A percentile compares a stretch with the other conserved stretches of the same genome.
phyloP scores from a whole-genome alignment of 2,329 filamentous ascomycete genomes.

The Colletotrichum chrysophilum region DNA sequence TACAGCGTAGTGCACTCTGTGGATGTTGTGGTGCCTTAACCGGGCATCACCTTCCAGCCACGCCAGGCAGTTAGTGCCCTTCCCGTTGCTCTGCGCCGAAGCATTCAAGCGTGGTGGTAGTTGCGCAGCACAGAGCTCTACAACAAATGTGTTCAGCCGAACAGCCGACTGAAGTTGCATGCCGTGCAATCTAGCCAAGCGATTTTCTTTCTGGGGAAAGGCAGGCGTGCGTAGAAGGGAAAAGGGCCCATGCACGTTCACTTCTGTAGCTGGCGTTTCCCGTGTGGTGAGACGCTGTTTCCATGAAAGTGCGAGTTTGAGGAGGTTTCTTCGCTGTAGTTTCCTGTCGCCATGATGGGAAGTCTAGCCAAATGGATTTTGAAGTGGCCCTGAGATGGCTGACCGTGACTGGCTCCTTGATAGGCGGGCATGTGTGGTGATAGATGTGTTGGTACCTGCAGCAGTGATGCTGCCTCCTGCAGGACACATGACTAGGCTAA shows the following conservation, averaged over 20 bases:
- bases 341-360: neutral
- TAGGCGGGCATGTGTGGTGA: neutral
- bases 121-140: neutral
- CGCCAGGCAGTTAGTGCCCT: neutral
- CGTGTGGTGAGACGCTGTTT: neutral
- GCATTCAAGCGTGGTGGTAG: neutral
- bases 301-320: neutral
- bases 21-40: neutral
- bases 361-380: neutral
- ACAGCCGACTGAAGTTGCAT: neutral
- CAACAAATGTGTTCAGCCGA: neutral
- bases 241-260: neutral
- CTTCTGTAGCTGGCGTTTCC: neutral
- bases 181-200: neutral
- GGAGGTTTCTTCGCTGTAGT: neutral
- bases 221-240: neutral
- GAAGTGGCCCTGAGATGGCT: neutral
- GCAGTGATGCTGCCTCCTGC: conserved; percentile 11
- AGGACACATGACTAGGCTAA: conserved; percentile 9
- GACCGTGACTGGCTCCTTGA: neutral
- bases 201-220: neutral
- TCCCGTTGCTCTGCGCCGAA: neutral
- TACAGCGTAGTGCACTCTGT: neutral
- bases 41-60: neutral
- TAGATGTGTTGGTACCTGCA: conserved; percentile 8